Base-by-base conservation (phyloP, 1,139 yeast genomes). In the Hemisphaericaspora xylofermentans region DNA sequence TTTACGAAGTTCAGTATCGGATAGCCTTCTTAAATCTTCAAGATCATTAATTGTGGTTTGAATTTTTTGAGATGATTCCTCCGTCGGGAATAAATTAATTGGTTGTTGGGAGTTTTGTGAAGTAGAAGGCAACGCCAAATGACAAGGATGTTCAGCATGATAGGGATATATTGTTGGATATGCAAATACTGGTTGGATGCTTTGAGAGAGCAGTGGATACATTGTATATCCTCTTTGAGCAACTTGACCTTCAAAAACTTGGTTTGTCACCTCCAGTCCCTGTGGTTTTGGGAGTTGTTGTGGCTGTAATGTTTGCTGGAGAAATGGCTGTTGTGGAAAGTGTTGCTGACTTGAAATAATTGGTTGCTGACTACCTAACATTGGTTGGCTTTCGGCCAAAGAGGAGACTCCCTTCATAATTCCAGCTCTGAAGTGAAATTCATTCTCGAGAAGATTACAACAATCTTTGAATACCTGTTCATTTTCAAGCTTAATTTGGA, bases 401-500 rank as follows among this genome's bases (percentile, higher is more conserved):
- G 28, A 6, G 28, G 12, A n/a, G 10, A 18, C 21, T 19, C 21
- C 31, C 18, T 35, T 43, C 9, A 25, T 29, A 17, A 19, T 38
- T 3, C 42, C 14, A 4, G 26, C 14, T 5, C 12, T 17, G 32
- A 41, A 35, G 14, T 40, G 30, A 33, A 42, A 38, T 12, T 14
- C 26, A n/a, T 25, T 15, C 24, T 40, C 28, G 12, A 47, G 38
- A 25, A 40, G 32, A 5, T 22, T 18, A 18, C 42, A 39, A 43
- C 60, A 54, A 10, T 33, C 31, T 9, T 43, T 43, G 38, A 43
- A 54, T 16, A 46, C 50, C 6, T 7, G 28, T 3, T 43, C 46
- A 30, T 39, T 41, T 6, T 27, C 39, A 16, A 57, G 48, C 29
- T 56, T 54, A 7, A 57, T 51, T 42, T 57, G 61, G 38, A 57